Base-by-base conservation (phyloP, 768 basidiomycete species). In the Clavaria fumosa region DNA sequence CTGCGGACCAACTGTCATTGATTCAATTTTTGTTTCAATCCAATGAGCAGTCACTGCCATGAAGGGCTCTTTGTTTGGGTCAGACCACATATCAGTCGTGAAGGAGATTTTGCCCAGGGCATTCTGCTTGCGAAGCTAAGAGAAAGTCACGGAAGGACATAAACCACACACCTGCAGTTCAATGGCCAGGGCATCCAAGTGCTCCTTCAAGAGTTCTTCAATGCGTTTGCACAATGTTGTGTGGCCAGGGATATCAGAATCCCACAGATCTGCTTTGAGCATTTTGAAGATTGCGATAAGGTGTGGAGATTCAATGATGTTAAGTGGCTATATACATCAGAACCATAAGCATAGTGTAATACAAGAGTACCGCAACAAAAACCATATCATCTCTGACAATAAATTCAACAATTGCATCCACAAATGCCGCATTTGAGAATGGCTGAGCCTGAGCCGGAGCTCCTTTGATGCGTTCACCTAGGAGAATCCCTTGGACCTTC, bases 1-100 rank as follows among this genome's bases (percentile, higher is more conserved):
- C 21, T 53, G 43, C n/a, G 44, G 27, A 14, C 58, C 48, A 14
- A 43, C 23, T 4, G 43, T 11, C 20, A 52, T 51, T 18, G 47
- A 30, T 2, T 45, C 38, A 1, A 38, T 5, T 9, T 31, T 41
- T 3, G 42, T 33, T 34, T 61, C 35, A 28, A 63, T 54, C 59
- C 57, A 67, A 37, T 66, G 64, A 2, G 53, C 60, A 3, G 62
- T 67, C 0, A 63, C 52, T 7, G 60, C 65, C 60, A 66, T 63
- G 43, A 50, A 65, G 10, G 62, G 51, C 0, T 30, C 20, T 4
- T 55, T 45, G 30, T 61, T 57, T 5, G 45, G 41, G 31, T 64
- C 59, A 7, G 53, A 45, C 64, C 62, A 63, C 6, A 54, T 18
- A 43, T 62, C 60, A 21, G 44, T 56, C 0, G 63, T 63, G 3